These are phyloP conservation scores for Dipodascopsis uninucleata DNA, from an alignment of 805 yeast genomes.

Conservation along the genomic window DNA sequence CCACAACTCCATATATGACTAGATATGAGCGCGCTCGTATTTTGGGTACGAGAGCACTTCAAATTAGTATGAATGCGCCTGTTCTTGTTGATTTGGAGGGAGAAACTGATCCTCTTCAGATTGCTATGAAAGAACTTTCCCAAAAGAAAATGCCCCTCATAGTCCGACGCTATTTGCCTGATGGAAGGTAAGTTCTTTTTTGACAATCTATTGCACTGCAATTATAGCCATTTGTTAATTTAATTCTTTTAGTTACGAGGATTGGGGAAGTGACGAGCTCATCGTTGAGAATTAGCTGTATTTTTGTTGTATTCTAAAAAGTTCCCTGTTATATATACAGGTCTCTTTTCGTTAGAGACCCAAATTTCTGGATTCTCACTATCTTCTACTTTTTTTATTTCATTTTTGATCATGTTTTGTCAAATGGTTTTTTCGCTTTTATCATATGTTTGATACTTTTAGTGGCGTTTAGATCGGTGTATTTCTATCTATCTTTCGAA, in stretches of 20 bases:
- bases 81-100: slow-evolving; percentile 97
- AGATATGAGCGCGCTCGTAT: slow-evolving; percentile 98
- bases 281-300: slow-evolving; percentile 66
- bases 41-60: slow-evolving; percentile 94
- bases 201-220: neutral
- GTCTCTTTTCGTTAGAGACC: neutral
- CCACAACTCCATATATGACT: slow-evolving; percentile 98
- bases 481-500: too few species aligned
- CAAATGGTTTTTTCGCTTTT: neutral
- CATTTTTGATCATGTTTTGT: neutral
- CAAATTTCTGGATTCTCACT: neutral
- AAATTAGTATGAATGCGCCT: slow-evolving; percentile 97
- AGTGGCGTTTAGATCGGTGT: too few species aligned
- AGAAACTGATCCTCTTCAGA: slow-evolving; percentile 97
- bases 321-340: neutral
- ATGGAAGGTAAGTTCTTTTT: slow-evolving; percentile 47
- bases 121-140: slow-evolving; percentile 93
- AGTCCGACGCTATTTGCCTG: slow-evolving; percentile 93
- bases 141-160: slow-evolving; percentile 94
- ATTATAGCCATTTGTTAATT: neutral
- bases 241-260: slow-evolving; percentile 64
- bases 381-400: neutral
- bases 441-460: neutral
- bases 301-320: neutral
- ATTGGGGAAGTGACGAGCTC: slow-evolving; percentile 98